phyloP scores from a whole-genome alignment of 2,329 filamentous ascomycete species.

The Sodiomyces alkalinus region DNA sequence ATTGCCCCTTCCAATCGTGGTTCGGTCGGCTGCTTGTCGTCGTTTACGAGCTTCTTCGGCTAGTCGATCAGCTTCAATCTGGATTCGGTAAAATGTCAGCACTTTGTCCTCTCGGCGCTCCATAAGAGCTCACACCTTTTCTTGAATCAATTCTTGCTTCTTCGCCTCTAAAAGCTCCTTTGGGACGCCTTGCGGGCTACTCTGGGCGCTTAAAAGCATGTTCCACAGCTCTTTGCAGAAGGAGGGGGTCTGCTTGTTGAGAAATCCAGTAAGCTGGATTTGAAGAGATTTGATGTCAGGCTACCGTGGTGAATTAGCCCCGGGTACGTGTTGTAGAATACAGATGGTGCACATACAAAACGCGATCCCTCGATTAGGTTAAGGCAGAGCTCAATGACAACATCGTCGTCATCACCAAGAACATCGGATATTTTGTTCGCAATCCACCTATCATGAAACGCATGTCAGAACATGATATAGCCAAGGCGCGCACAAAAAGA shows the following conservation, averaged over 20 bases:
- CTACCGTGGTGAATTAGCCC: slow-evolving; percentile 26
- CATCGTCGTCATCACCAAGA: slow-evolving; percentile 84
- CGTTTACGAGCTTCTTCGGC: slow-evolving; percentile 59
- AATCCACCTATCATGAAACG: slow-evolving; percentile 78
- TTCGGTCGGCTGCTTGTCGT: slow-evolving; percentile 54
- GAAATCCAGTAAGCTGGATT: slow-evolving; percentile 85
- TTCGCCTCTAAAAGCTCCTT: slow-evolving; percentile 93
- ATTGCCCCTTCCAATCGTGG: slow-evolving; percentile 55
- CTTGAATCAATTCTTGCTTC: slow-evolving; percentile 85
- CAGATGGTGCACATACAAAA: slow-evolving; percentile 44
- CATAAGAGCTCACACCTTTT: slow-evolving; percentile 50
- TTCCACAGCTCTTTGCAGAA: slow-evolving; percentile 96
- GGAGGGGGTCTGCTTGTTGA: slow-evolving; percentile 74
- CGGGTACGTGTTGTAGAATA: slow-evolving; percentile 1
- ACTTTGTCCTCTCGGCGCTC: neutral
- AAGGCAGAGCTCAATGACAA: slow-evolving; percentile 75
- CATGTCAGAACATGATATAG: too few relatives aligned
- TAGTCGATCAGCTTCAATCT: slow-evolving; percentile 72
- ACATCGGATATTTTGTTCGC: slow-evolving; percentile 75
- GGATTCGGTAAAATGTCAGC: neutral
- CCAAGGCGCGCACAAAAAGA: too few relatives aligned
- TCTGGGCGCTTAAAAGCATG: slow-evolving; percentile 77
- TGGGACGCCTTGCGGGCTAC: slow-evolving; percentile 77
- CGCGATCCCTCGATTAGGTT: slow-evolving; percentile 57
- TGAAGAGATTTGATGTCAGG: slow-evolving; percentile 93